These are phyloP conservation scores for Polysphondylium violaceum DNA, from an alignment of 78 protist genomes.

Conservation along the genomic window DNA sequence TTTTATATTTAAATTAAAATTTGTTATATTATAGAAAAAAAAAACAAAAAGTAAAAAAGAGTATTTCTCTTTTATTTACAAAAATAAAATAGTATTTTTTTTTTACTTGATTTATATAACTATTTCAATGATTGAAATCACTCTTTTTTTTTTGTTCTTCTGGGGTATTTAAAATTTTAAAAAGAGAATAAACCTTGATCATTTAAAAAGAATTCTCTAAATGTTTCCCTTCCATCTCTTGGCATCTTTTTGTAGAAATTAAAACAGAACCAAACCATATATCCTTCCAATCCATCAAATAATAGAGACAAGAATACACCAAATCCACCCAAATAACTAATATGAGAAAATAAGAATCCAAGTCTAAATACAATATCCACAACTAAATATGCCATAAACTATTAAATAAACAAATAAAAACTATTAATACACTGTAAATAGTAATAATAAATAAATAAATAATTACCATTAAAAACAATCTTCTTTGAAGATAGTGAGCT, in stretches of 20 bases:
- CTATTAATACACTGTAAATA: neutral
- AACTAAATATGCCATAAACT: slow-evolving; percentile 28
- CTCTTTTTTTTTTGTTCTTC: neutral
- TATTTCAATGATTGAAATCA: neutral
- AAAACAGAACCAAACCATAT: slow-evolving; percentile 31
- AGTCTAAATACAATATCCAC: slow-evolving; percentile 69
- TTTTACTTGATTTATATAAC: neutral
- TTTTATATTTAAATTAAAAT: neutral
- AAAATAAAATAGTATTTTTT: neutral
- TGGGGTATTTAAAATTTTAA: neutral
- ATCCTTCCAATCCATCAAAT: slow-evolving; percentile 26
- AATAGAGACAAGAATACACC: slow-evolving; percentile 44
- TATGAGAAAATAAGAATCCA: slow-evolving; percentile 30
- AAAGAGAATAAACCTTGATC: slow-evolving; percentile 42
- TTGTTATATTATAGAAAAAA: neutral
- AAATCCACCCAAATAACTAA: slow-evolving; percentile 23
- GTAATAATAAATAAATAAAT: neutral
- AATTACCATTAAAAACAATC: slow-evolving; percentile 31
- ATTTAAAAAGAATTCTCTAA: slow-evolving; percentile 54
- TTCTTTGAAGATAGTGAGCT: slow-evolving; percentile 10
- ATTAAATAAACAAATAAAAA: neutral
- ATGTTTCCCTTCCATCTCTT: slow-evolving; percentile 6
- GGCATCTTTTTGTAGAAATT: slow-evolving; percentile 37
- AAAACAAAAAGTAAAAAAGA: neutral
- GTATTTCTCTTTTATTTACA: neutral